Conservation (phyloP, 768 basidiomycete species). For the Boletus speciosus region DNA sequence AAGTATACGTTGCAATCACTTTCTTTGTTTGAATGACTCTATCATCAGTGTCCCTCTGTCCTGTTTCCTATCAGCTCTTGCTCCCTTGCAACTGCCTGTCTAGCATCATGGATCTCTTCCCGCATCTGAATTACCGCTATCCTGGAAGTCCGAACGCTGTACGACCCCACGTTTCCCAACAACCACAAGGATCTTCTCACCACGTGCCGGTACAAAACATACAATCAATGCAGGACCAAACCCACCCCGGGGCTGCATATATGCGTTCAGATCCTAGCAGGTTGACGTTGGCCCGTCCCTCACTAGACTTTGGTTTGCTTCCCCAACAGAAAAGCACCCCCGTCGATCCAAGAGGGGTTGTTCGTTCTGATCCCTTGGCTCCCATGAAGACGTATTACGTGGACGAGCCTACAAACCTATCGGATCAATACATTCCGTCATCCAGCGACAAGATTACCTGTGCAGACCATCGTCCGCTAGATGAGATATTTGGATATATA, state of each 20-base stretch:
- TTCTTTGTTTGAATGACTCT: not conserved
- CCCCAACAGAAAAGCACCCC: not conserved
- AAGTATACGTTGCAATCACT: constrained; percentile 1
- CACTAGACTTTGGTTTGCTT: not conserved
- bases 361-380: not conserved
- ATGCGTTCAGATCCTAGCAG: not conserved
- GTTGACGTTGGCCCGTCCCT: not conserved
- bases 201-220: not conserved
- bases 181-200: not conserved
- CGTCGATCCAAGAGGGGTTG: not conserved
- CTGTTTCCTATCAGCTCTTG: not conserved
- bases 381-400: not conserved
- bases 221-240: constrained; percentile 1
- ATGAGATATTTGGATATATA: constrained; percentile 22
- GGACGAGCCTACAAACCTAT: not conserved
- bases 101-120: constrained; percentile 14
- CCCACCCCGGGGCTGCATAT: not conserved
- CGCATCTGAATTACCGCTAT: constrained; percentile 15
- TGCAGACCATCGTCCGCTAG: constrained; percentile 26
- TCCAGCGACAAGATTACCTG: constrained; percentile 29
- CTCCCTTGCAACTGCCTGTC: not conserved
- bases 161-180: constrained; percentile 2
- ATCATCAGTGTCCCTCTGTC: not conserved
- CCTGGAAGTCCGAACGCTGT: constrained; percentile 1
- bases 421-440: constrained; percentile 27